Percentiles rank a stretch among this genome's conserved stretches.
phyloP scores from a whole-genome alignment of 352 stramenopile species.

The Pythium insidiosum region DNA sequence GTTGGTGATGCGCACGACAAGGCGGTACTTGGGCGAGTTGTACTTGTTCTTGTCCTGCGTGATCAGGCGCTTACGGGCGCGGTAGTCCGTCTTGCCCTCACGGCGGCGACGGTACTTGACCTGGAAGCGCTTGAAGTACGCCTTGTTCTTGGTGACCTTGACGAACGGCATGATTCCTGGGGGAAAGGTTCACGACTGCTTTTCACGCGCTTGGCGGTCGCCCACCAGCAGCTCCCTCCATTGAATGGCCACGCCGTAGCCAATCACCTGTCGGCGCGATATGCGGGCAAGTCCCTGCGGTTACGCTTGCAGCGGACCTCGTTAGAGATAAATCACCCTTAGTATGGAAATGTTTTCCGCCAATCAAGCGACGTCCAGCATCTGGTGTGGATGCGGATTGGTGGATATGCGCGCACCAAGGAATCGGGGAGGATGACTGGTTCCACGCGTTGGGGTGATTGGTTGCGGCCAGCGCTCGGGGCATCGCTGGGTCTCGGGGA shows the following conservation, averaged over 20 bases:
- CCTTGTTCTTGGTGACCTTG: conserved; percentile 98
- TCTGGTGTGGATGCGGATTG: conserved; percentile 39
- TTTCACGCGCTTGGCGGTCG: no score
- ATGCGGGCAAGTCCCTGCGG: background rate
- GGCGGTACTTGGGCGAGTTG: conserved; percentile 98
- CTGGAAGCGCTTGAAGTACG: conserved; percentile 99
- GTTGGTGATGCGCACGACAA: conserved; percentile 96
- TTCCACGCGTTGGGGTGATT: conserved; percentile 33
- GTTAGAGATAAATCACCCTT: background rate
- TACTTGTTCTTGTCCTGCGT: conserved; percentile 99
- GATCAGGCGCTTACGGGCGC: conserved; percentile 97
- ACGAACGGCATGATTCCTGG: conserved; percentile 90
- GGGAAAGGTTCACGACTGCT: conserved; percentile 70
- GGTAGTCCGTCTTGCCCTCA: conserved; percentile 99
- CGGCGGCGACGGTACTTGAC: conserved; percentile 97
- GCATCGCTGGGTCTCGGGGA: background rate
- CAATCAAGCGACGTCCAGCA: no score
- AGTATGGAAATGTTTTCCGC: conserved; percentile 22
- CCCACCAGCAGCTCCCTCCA: no score
- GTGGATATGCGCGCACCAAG: conserved; percentile 6
- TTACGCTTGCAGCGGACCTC: background rate
- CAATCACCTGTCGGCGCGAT: no score
- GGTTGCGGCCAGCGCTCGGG: conserved; percentile 16
- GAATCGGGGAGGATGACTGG: conserved; percentile 68
- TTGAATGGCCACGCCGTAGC: background rate